A percentile compares a stretch with the other conserved stretches of the same genome.
Conservation (phyloP, 352 stramenopile species). For the Phytopythium montanum region DNA sequence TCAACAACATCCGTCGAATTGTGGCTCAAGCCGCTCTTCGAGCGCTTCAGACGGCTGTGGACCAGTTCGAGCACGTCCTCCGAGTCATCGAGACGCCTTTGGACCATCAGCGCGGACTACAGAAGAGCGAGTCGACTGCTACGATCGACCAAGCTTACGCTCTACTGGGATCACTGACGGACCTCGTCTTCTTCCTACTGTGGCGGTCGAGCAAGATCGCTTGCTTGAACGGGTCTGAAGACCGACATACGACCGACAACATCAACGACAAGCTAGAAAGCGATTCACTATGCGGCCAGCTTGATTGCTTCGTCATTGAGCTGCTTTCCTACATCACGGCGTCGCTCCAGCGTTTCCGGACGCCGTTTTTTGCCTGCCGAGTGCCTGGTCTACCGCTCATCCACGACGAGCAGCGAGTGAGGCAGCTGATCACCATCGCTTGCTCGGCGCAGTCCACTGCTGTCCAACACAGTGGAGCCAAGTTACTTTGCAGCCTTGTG, state of each 20-base stretch:
- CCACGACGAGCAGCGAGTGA: conserved; percentile 46
- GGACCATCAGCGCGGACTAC: conserved; percentile 5
- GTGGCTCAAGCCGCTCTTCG: conserved; percentile 35
- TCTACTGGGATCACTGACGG: conserved; percentile 43
- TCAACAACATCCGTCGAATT: conserved; percentile 34
- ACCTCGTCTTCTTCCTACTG: conserved; percentile 59
- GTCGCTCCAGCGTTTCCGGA: conserved; percentile 50
- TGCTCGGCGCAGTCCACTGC: conserved; percentile 23
- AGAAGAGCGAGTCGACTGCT: not conserved
- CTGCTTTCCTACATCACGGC: conserved; percentile 48
- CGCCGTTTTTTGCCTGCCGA: conserved; percentile 46
- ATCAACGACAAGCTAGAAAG: conserved; percentile 15
- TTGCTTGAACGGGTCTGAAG: conserved; percentile 21
- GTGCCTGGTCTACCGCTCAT: conserved; percentile 42
- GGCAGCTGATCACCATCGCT: conserved; percentile 46
- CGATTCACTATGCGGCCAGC: not conserved
- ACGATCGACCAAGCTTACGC: conserved; percentile 39
- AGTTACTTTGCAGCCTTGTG: conserved; percentile 46
- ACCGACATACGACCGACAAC: conserved; percentile 15
- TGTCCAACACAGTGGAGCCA: conserved; percentile 31
- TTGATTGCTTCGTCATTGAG: conserved; percentile 36
- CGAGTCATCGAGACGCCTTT: conserved; percentile 36
- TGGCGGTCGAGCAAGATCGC: conserved; percentile 43
- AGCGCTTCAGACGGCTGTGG: conserved; percentile 39
- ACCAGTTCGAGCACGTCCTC: conserved; percentile 50